Evolutionary conservation across 2,329 filamentous ascomycete species (phyloP), one percentile per base, ranked within the genome.

Genomic region (Bipolaris zeicola): DNA sequence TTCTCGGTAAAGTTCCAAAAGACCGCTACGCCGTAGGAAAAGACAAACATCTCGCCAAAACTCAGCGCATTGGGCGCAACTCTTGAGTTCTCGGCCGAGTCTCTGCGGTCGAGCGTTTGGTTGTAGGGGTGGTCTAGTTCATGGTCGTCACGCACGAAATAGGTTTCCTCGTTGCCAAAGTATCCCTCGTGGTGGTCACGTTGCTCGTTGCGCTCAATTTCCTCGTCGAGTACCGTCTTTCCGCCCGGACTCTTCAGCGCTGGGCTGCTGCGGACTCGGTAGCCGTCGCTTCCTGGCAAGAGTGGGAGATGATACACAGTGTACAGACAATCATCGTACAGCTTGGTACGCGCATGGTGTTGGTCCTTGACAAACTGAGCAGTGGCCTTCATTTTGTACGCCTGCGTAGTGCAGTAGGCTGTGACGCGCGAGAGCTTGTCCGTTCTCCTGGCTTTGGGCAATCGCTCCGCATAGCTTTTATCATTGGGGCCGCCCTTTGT

Each of bases 1-100:
- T 89, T 86, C 75, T 96, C 93, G 10, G 91, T 94, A 68, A 99
- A 97, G 75, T 99, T 99, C 95, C 95, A 99, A 74, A 99, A 96
- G 5, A 99, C 95, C 0, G 95, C 94, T 0, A 99, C 94, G 18
- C 95, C 95, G 71, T 99, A 99, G 14, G 91, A 94, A 76, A 96
- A 98, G 67, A 99, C 89, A 73, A 96, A 98, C 86, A 98, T 91
- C 78, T 99, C 95, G 39, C 91, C 94, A 71, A 96, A 92, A 53
- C 88, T 84, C 69, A 94, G 88, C 34, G 88, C 86, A 70, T 92
- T 87, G 5, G 89, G 85, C 0, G 85, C 85, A 22, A 91, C 82
- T 26, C 85, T 83, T 7, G 71, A 69, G 78, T 70, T 59, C 13
- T 61, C 63, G 14, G 50, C 54, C 1, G 65, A 68, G 50, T 68